Conservation (phyloP, 441 rosid species). For the Geranium incanum region DNA sequence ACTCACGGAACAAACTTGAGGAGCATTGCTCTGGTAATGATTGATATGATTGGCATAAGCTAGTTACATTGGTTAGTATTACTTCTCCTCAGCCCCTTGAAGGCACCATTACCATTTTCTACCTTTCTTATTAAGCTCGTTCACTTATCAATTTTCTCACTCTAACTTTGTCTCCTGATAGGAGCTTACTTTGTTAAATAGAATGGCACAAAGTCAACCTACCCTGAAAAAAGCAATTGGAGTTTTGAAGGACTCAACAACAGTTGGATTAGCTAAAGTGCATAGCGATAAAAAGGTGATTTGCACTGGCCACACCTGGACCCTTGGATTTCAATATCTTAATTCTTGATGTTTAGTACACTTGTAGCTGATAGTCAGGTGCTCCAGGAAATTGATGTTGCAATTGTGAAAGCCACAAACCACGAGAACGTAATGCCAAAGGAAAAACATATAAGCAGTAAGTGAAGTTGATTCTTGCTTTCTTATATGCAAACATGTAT, state of each 20-base stretch:
- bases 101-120: too few species aligned
- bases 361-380: conserved; percentile 7
- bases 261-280: conserved; percentile 33
- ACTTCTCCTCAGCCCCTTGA: too few species aligned
- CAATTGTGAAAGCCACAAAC: conserved; percentile 45
- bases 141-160: not conserved
- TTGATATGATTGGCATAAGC: too few species aligned
- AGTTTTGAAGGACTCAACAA: conserved; percentile 40
- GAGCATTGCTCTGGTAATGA: too few species aligned
- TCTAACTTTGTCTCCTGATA: not conserved
- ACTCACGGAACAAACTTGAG: too few species aligned
- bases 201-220: conserved; percentile 35
- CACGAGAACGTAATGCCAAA: conserved; percentile 33
- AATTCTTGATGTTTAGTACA: not conserved
- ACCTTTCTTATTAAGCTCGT: not conserved
- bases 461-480: conserved; percentile 18
- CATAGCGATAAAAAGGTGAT: conserved; percentile 35
- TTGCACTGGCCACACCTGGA: not conserved
- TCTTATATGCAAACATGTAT: not conserved
- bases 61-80: too few species aligned
- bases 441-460: conserved; percentile 38
- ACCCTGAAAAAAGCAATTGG: conserved; percentile 32
- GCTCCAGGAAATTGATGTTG: conserved; percentile 33
- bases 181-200: conserved; percentile 6
- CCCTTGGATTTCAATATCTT: not conserved